Evolutionary conservation across 108 stramenopile species (phyloP).

Genomic region (Schizochytrium sp.): DNA sequence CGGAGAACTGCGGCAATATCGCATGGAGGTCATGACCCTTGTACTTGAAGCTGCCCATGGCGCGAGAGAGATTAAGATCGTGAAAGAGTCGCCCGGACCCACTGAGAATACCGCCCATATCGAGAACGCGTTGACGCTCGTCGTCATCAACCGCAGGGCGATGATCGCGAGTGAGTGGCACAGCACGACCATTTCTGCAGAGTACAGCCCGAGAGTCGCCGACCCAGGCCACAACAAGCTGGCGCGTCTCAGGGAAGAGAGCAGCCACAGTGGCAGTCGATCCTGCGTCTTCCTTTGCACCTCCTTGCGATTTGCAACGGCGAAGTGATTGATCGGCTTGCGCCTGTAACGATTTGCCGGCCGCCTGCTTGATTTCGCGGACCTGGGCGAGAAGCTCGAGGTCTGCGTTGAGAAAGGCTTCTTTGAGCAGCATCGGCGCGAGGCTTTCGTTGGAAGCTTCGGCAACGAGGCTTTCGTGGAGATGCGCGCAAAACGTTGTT

Average conservation of each 20-base stretch:
- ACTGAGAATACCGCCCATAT: background rate
- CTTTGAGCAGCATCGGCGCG: background rate
- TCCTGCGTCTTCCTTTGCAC: background rate
- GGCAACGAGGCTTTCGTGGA: background rate
- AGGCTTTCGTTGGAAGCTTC: background rate
- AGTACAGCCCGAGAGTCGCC: conserved; percentile 10
- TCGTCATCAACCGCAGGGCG: too few relatives aligned
- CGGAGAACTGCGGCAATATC: background rate
- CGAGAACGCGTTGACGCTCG: background rate
- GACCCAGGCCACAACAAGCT: background rate
- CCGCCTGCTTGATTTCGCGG: background rate
- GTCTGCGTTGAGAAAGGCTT: background rate
- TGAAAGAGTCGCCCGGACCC: background rate
- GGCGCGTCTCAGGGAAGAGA: background rate
- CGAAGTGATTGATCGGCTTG: background rate
- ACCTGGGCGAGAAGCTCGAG: background rate
- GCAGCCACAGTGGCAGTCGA: background rate
- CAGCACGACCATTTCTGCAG: background rate
- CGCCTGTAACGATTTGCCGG: background rate
- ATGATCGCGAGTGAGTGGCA: background rate
- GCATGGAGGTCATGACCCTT: background rate
- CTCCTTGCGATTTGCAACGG: background rate
- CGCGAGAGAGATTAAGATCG: background rate
- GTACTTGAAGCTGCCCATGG: conserved; percentile 8
- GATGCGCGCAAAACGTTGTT: background rate